Conservation (phyloP, 2,329 filamentous ascomycete genomes). For the Ophiosphaerella korrae region DNA sequence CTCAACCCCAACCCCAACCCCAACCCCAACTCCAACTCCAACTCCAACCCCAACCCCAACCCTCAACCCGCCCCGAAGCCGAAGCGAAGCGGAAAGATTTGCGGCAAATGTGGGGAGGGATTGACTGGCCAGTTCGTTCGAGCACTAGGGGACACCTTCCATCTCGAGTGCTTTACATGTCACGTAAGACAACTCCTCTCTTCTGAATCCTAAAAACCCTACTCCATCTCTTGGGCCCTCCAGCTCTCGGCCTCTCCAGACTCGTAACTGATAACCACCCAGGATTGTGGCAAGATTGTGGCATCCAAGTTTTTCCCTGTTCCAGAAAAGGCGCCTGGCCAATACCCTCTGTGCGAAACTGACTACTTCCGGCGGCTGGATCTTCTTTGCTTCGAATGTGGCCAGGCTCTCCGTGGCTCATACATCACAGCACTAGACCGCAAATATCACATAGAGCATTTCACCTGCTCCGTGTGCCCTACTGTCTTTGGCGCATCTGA, state of each 20-base stretch:
- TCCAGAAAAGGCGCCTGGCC: conserved; percentile 83
- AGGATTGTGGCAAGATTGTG: conserved; percentile 97
- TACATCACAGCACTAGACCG: conserved; percentile 97
- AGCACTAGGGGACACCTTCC: conserved; percentile 90
- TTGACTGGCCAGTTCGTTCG: conserved; percentile 96
- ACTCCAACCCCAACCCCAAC: conserved; percentile 11
- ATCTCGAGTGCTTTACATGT: conserved; percentile 97
- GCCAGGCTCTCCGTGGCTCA: conserved; percentile 88
- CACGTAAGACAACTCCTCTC: conserved; percentile 62
- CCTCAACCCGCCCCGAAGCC: conserved; percentile 32
- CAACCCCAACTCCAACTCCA: conserved; percentile 13
- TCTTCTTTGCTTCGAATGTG: conserved; percentile 88
- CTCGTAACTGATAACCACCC: conserved; percentile 5
- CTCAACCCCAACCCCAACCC: conserved; percentile 1
- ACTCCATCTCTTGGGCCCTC: too few relatives aligned
- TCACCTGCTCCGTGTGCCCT: conserved; percentile 94
- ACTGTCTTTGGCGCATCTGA: conserved; percentile 98
- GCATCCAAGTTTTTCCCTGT: conserved; percentile 99
- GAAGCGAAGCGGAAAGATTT: conserved; percentile 48
- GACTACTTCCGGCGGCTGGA: conserved; percentile 95
- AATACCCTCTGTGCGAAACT: conserved; percentile 94
- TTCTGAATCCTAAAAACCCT: not conserved
- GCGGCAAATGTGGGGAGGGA: conserved; percentile 86
- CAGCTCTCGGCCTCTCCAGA: not conserved
- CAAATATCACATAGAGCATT: conserved; percentile 97